Conservation (phyloP, 306 rosid species). For the Ormosia emarginata region DNA sequence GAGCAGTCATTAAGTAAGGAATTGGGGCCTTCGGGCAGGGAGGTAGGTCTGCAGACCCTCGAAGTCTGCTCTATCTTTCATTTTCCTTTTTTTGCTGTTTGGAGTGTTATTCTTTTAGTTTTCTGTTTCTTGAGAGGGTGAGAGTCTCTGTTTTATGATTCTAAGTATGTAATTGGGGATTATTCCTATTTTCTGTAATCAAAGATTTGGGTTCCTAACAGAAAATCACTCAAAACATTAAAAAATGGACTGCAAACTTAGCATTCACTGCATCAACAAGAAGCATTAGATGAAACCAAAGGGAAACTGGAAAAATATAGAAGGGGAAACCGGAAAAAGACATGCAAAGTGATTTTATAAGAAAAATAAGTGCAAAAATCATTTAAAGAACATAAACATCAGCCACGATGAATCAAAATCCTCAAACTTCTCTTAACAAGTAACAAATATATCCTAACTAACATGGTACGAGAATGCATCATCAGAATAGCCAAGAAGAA, state of each 20-base stretch:
- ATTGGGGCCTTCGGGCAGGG: no score
- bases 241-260: neutral
- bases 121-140: no score
- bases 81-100: no score
- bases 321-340: no score
- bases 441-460: neutral
- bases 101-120: no score
- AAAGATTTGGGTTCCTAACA: no score
- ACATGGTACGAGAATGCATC: neutral
- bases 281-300: neutral
- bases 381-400: slow-evolving; percentile 8
- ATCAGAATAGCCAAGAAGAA: slow-evolving; percentile 10
- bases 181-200: no score
- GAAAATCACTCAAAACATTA: neutral
- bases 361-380: neutral
- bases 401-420: neutral
- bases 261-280: neutral
- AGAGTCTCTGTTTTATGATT: no score
- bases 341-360: neutral
- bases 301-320: neutral
- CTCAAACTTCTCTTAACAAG: slow-evolving; percentile 6
- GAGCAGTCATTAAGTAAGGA: no score
- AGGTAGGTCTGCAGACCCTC: no score
- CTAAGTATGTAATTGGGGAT: no score
- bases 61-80: no score